Percentiles rank a stretch among this genome's conserved stretches.
Conservation (phyloP, 2,329 filamentous ascomycete species). For the Microdochium bolleyi region DNA sequence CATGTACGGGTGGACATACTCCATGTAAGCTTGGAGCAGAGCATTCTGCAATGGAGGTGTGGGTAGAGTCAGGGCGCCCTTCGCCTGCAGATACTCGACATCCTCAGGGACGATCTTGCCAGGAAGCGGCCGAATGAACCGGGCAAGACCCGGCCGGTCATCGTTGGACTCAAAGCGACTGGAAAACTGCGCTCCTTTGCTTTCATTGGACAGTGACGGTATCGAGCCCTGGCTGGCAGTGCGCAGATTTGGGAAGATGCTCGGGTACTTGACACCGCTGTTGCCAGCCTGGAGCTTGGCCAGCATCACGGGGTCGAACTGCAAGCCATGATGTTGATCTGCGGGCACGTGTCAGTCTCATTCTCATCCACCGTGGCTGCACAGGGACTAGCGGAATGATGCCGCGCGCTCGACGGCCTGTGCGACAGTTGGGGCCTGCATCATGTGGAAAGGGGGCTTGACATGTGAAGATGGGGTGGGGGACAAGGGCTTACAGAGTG, state of each 20-base stretch:
- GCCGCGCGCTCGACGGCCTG: no score
- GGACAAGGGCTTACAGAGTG: neutral
- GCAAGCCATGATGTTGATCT: slow-evolving; percentile 17
- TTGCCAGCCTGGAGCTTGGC: slow-evolving; percentile 18
- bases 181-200: slow-evolving; percentile 32
- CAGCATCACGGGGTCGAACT: slow-evolving; percentile 21
- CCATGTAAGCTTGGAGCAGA: slow-evolving; percentile 72
- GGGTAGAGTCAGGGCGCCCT: slow-evolving; percentile 77
- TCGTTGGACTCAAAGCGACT: slow-evolving; percentile 40
- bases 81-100: slow-evolving; percentile 72
- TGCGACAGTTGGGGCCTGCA: neutral
- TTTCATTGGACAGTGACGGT: slow-evolving; percentile 20
- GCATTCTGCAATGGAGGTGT: slow-evolving; percentile 65
- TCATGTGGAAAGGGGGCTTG: neutral
- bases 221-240: slow-evolving; percentile 13
- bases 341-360: slow-evolving; percentile 18
- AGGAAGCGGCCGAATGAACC: slow-evolving; percentile 74
- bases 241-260: slow-evolving; percentile 21
- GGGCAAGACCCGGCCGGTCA: slow-evolving; percentile 42
- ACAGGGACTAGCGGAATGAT: neutral
- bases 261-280: slow-evolving; percentile 18
- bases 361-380: slow-evolving; percentile 9
- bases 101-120: slow-evolving; percentile 72
- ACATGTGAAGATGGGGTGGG: neutral
- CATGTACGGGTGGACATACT: slow-evolving; percentile 93